These are phyloP conservation scores for Curvularia sp. DNA, from an alignment of 2,329 filamentous ascomycete genomes.

Conservation along the genomic window DNA sequence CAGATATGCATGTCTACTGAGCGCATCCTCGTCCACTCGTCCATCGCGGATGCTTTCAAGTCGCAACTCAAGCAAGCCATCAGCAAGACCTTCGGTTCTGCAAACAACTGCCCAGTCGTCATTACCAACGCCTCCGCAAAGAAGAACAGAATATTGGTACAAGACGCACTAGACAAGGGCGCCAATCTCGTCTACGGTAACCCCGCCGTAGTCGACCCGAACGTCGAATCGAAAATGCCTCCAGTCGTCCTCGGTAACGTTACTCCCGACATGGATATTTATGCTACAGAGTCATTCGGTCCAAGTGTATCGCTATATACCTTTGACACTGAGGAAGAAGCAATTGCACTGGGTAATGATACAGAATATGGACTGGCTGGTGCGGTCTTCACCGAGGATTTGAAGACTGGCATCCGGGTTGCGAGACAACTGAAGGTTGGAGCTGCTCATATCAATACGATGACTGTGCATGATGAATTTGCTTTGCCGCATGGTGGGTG, in stretches of 20 bases:
- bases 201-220: not conserved
- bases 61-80: not conserved
- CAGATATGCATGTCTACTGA: conserved; percentile 66
- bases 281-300: conserved; percentile 22
- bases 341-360: conserved; percentile 18
- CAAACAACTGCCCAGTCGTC: conserved; percentile 4
- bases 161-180: not conserved
- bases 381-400: conserved; percentile 22
- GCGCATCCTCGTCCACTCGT: conserved; percentile 6
- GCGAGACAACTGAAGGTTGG: conserved; percentile 25
- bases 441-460: conserved; percentile 29
- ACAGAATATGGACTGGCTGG: conserved; percentile 24
- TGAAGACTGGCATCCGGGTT: conserved; percentile 15
- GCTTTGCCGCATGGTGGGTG: conserved; percentile 23
- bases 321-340: conserved; percentile 22
- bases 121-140: conserved; percentile 1
- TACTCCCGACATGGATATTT: conserved; percentile 11
- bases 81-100: conserved; percentile 1
- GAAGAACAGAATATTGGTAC: conserved; percentile 1
- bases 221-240: conserved; percentile 45
- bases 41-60: conserved; percentile 2
- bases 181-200: conserved; percentile 1
- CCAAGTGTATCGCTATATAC: conserved; percentile 16
- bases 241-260: conserved; percentile 10
- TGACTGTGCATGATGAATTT: conserved; percentile 27